These are phyloP conservation scores for Asterionellopsis glacialis DNA, from an alignment of 108 stramenopile genomes.

Conservation along the genomic window DNA sequence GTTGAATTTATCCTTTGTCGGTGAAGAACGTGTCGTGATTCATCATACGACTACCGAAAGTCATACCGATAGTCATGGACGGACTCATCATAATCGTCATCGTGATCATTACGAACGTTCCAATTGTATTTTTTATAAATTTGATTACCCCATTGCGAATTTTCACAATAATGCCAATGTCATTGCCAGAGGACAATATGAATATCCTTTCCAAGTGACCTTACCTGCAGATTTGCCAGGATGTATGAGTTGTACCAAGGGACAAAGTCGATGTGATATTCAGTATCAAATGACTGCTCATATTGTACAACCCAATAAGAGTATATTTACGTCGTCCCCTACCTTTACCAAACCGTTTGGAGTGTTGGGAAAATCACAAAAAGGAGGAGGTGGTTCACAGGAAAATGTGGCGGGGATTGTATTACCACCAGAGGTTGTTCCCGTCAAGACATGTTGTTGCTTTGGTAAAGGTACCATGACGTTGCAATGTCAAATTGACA, in stretches of 20 bases:
- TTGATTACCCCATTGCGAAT: background rate
- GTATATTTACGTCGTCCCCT: too few species aligned
- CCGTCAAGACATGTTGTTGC: slow-evolving; percentile 7
- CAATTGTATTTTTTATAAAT: background rate
- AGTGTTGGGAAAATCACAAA: too few species aligned
- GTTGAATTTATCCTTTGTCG: background rate
- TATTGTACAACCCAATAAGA: background rate
- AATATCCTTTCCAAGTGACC: slow-evolving; percentile 16
- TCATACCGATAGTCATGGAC: background rate
- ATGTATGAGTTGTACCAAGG: slow-evolving; percentile 2
- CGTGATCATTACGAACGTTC: too few species aligned
- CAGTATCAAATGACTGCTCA: slow-evolving; percentile 16
- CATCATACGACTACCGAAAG: background rate
- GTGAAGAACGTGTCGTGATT: background rate
- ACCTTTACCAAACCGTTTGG: too few species aligned
- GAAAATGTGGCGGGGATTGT: too few species aligned
- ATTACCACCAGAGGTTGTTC: slow-evolving; percentile 1
- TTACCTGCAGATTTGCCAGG: slow-evolving; percentile 14
- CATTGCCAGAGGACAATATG: slow-evolving; percentile 18
- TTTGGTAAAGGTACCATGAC: slow-evolving; percentile 3
- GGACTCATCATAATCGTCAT: background rate
- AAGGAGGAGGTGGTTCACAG: too few species aligned
- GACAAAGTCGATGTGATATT: slow-evolving; percentile 7
- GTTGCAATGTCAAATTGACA: background rate
- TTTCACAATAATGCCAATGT: background rate